Evolutionary conservation across 2,329 filamentous ascomycete genomes (phyloP).

Genomic region (Exserohilum rostratum): DNA sequence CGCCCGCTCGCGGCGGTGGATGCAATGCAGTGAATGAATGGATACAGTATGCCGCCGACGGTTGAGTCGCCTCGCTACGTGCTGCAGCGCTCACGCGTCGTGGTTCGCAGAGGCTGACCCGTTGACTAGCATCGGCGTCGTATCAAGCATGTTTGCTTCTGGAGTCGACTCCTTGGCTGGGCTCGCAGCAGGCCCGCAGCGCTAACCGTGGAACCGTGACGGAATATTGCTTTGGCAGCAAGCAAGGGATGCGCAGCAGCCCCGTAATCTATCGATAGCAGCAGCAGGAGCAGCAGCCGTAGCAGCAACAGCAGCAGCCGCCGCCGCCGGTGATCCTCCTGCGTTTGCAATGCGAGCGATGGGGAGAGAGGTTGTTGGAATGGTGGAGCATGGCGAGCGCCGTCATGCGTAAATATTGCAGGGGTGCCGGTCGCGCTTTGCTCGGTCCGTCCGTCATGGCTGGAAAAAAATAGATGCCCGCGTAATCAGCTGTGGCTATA

Average conservation of each 20-base stretch:
- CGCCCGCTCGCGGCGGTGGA: too few species aligned
- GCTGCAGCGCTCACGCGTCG: constrained; percentile 7
- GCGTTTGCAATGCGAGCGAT: constrained; percentile 22
- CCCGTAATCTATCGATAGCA: constrained; percentile 27
- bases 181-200: constrained; percentile 32
- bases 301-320: too few species aligned
- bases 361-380: constrained; percentile 12
- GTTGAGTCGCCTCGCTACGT: too few species aligned
- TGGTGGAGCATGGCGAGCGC: constrained; percentile 18
- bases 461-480: constrained; percentile 14
- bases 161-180: constrained; percentile 23
- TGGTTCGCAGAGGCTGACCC: constrained; percentile 24
- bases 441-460: constrained; percentile 5
- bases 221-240: constrained; percentile 35
- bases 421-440: constrained; percentile 11
- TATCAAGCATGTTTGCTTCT: constrained; percentile 36
- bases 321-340: constrained; percentile 34
- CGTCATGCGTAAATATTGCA: constrained; percentile 17
- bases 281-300: too few species aligned
- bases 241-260: constrained; percentile 24
- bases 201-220: constrained; percentile 43
- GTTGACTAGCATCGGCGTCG: constrained; percentile 7
- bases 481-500: constrained; percentile 22
- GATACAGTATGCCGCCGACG: too few species aligned
- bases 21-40: too few species aligned